phyloP scores from a whole-genome alignment of 257 asterid species.

The Gardenia jasminoides region DNA sequence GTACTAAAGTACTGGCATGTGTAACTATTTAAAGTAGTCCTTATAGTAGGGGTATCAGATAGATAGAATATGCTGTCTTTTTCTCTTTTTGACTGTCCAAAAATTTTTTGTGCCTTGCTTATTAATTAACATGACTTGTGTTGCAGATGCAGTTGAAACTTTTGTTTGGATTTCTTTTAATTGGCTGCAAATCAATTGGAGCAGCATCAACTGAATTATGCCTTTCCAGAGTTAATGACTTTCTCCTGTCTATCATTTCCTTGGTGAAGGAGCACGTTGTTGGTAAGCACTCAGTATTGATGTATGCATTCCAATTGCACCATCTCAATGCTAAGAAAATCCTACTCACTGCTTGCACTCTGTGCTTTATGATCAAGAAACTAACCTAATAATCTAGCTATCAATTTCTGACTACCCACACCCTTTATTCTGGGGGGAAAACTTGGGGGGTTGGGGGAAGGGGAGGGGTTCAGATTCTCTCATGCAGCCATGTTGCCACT shows the following conservation, averaged over 20 bases:
- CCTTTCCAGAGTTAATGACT: slow-evolving; percentile 58
- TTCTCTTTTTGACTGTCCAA: not conserved
- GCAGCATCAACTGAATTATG: slow-evolving; percentile 62
- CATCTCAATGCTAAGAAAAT: not conserved
- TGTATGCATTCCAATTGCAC: not conserved
- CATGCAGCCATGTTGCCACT: not conserved
- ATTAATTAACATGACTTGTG: slow-evolving; percentile 15
- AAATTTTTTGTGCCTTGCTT: slow-evolving; percentile 13
- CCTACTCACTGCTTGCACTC: not conserved
- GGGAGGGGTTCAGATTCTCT: not conserved
- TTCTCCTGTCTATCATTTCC: slow-evolving; percentile 58
- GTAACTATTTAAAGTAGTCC: slow-evolving; percentile 10
- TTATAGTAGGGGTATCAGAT: not conserved
- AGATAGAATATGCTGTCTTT: not conserved
- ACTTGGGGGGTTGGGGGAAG: too few relatives aligned
- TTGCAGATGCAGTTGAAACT: slow-evolving; percentile 77
- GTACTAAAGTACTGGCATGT: slow-evolving; percentile 7
- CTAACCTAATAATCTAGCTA: not conserved
- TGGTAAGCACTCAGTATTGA: slow-evolving; percentile 48
- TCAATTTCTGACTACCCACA: not conserved
- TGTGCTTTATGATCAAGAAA: not conserved
- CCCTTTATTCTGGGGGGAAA: not conserved
- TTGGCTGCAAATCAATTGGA: slow-evolving; percentile 83
- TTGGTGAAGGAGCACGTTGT: slow-evolving; percentile 35
- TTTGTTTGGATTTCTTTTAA: slow-evolving; percentile 59